Evolutionary conservation across 1,284 basidiomycete species (phyloP).

Genomic region (Leccinum ponderosum): DNA sequence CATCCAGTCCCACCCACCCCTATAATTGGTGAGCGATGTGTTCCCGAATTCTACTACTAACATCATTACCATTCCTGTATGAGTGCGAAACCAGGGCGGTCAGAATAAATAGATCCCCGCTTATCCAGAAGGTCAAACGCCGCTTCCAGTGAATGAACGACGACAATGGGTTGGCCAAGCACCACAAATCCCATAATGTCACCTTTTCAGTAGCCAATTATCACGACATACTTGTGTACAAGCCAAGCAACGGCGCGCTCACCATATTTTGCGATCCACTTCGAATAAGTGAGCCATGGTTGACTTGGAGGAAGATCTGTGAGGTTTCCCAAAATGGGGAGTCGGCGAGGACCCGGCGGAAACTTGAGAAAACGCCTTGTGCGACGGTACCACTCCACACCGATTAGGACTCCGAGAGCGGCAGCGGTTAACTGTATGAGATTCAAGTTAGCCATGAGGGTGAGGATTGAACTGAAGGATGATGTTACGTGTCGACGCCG

Average conservation of each 20-base stretch:
- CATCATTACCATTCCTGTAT: constrained; percentile 2
- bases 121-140: constrained; percentile 7
- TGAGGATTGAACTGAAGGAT: neutral
- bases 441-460: neutral
- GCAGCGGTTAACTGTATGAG: neutral
- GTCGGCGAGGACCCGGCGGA: constrained; percentile 6
- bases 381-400: constrained; percentile 3
- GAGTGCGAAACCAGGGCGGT: constrained; percentile 8
- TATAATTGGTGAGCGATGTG: neutral
- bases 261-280: constrained; percentile 6
- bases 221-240: neutral
- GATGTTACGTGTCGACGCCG: neutral
- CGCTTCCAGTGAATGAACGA: constrained; percentile 1
- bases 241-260: neutral
- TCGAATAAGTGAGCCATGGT: constrained; percentile 7
- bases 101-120: constrained; percentile 9
- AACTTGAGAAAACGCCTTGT: constrained; percentile 3
- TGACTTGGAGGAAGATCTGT: constrained; percentile 1
- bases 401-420: neutral
- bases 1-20: constrained; percentile 12
- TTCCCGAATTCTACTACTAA: neutral
- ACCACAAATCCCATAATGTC: constrained; percentile 5
- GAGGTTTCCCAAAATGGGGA: constrained; percentile 4
- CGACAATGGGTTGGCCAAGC: constrained; percentile 9
- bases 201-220: neutral